These are phyloP conservation scores for Volvariella volvacea DNA, from an alignment of 1,284 basidiomycete species.

Conservation along the genomic window DNA sequence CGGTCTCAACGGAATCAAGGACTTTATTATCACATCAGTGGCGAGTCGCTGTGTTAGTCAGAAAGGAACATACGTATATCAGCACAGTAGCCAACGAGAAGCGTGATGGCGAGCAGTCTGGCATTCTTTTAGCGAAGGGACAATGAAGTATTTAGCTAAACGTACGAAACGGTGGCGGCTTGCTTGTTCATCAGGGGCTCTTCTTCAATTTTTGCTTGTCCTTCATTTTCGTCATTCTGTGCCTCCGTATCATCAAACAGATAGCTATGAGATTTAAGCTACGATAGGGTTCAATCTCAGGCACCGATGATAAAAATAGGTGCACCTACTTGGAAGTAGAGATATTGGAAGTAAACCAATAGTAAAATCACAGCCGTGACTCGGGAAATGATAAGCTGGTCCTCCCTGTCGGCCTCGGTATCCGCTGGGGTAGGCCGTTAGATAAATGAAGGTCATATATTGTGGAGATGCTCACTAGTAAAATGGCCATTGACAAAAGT, in stretches of 20 bases:
- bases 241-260: slow-evolving; percentile 21
- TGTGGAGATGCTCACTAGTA: too few relatives aligned
- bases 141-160: too few relatives aligned
- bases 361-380: slow-evolving; percentile 83
- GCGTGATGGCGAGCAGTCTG: slow-evolving; percentile 61
- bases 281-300: not conserved
- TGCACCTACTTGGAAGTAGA: not conserved
- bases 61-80: slow-evolving; percentile 54
- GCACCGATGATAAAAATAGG: not conserved
- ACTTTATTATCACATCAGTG: slow-evolving; percentile 34
- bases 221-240: slow-evolving; percentile 31
- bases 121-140: too few relatives aligned
- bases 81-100: slow-evolving; percentile 83
- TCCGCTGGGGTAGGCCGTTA: slow-evolving; percentile 8
- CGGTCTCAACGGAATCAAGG: slow-evolving; percentile 88
- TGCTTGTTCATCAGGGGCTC: slow-evolving; percentile 61
- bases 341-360: slow-evolving; percentile 50
- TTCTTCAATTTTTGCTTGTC: slow-evolving; percentile 11
- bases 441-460: slow-evolving; percentile 16
- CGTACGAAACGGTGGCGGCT: slow-evolving; percentile 54
- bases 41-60: not conserved
- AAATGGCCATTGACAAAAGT: too few relatives aligned
- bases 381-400: slow-evolving; percentile 74
- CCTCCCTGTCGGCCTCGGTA: slow-evolving; percentile 24
- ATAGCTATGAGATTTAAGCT: slow-evolving; percentile 30